These are phyloP conservation scores for Coelastrella sp. DNA, from an alignment of 139 green algal genomes.

Conservation along the genomic window DNA sequence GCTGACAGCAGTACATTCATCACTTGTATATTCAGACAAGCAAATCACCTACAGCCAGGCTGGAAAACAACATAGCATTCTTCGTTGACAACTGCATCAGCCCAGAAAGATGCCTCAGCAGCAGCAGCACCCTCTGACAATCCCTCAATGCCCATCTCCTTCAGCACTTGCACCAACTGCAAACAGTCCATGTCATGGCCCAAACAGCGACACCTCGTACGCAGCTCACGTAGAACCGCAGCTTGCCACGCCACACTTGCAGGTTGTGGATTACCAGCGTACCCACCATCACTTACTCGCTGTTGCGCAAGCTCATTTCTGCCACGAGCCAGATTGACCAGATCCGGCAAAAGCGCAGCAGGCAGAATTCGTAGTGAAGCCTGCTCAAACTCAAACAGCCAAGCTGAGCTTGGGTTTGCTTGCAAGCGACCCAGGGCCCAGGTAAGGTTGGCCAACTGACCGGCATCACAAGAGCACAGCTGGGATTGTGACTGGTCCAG, in stretches of 20 bases:
- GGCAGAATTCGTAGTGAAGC: not conserved
- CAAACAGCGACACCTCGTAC: not conserved
- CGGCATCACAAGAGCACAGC: not conserved
- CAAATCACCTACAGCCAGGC: constrained; percentile 26
- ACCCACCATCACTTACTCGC: not conserved
- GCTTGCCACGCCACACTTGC: constrained; percentile 4
- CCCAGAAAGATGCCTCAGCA: constrained; percentile 2
- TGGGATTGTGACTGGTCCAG: not conserved
- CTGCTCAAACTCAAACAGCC: not conserved
- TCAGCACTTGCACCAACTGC: constrained; percentile 17
- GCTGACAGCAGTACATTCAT: no score
- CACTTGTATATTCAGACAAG: no score
- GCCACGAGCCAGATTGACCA: not conserved
- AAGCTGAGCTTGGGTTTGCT: not conserved
- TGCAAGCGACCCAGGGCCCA: constrained; percentile 7
- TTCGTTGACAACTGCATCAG: not conserved
- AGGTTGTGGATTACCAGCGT: not conserved
- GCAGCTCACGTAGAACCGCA: not conserved
- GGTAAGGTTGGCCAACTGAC: not conserved
- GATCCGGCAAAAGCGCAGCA: not conserved
- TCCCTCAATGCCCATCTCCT: constrained; percentile 7
- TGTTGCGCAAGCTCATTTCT: not conserved
- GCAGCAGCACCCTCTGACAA: constrained; percentile 17
- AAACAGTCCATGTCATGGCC: constrained; percentile 3
- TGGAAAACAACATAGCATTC: constrained; percentile 18